Conservation (phyloP, 2,329 filamentous ascomycete genomes). For the Pseudogymnoascus sp. region DNA sequence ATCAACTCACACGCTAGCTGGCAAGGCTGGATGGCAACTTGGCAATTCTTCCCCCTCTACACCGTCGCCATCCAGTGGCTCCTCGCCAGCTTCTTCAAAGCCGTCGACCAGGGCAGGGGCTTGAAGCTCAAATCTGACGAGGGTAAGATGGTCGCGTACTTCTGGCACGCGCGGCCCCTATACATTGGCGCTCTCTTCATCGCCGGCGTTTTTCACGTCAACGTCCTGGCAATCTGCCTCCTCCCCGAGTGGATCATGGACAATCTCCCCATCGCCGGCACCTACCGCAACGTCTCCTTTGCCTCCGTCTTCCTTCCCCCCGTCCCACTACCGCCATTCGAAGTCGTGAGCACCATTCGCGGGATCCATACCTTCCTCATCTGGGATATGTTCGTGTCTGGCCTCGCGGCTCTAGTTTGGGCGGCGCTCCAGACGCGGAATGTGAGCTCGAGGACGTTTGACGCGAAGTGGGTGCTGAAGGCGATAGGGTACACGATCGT, state of each 20-base stretch:
- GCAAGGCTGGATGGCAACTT: background rate
- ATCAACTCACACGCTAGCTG: conserved; percentile 1
- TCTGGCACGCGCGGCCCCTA: background rate
- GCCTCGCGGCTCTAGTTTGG: background rate
- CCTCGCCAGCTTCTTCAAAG: background rate
- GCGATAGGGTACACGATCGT: background rate
- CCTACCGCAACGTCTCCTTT: background rate
- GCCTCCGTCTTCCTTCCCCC: background rate
- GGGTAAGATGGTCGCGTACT: background rate
- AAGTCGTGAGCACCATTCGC: background rate
- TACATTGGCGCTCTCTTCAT: background rate
- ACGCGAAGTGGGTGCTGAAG: background rate
- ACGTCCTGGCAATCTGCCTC: background rate
- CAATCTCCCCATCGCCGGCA: background rate
- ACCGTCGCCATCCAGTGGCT: background rate
- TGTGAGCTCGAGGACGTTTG: background rate
- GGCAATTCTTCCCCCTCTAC: conserved; percentile 5
- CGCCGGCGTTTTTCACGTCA: background rate
- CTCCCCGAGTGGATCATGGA: background rate
- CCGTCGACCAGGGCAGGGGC: background rate
- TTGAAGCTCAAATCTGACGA: background rate
- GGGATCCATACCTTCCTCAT: background rate
- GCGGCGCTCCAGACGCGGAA: background rate
- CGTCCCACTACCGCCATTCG: background rate
- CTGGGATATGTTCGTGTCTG: background rate